phyloP scores from a whole-genome alignment of 805 yeast genomes.

The Myxozyma melibiosi region DNA sequence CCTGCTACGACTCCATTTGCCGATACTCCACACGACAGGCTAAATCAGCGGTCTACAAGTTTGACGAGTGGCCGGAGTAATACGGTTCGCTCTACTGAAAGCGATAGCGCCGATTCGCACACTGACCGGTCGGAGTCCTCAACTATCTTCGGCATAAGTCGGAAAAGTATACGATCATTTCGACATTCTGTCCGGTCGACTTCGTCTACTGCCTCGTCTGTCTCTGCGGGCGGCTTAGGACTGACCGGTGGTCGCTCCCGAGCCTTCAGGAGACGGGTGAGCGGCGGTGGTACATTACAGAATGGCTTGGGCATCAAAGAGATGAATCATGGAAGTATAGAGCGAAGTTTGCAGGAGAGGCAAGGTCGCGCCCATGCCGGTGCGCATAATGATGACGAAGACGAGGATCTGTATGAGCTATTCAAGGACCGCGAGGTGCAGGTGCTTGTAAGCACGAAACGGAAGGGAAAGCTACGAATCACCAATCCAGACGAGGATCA shows the following conservation, averaged over 20 bases:
- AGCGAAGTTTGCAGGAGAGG: neutral
- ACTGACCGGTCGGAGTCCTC: neutral
- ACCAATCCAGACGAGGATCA: conserved; percentile 57
- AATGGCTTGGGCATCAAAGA: conserved; percentile 11
- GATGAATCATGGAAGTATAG: neutral
- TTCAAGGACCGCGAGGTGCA: conserved; percentile 65
- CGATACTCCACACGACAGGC: neutral
- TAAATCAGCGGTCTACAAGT: neutral
- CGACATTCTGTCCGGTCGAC: conserved; percentile 4
- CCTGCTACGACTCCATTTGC: neutral
- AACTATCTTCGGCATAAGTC: conserved; percentile 6
- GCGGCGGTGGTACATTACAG: conserved; percentile 11
- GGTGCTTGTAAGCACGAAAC: conserved; percentile 65
- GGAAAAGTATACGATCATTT: conserved; percentile 7
- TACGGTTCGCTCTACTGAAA: neutral
- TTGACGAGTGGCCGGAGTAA: neutral
- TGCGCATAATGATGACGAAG: conserved; percentile 42
- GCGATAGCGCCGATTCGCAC: neutral
- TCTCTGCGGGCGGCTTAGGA: neutral
- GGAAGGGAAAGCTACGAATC: conserved; percentile 61
- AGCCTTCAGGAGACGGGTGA: conserved; percentile 19
- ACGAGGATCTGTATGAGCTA: conserved; percentile 37
- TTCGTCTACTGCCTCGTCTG: conserved; percentile 1
- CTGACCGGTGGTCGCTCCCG: conserved; percentile 6
- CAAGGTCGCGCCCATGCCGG: neutral